Evolutionary conservation across 1,284 basidiomycete genomes (phyloP), one percentile per base, ranked within the genome.

Genomic region (Trametes sp.): DNA sequence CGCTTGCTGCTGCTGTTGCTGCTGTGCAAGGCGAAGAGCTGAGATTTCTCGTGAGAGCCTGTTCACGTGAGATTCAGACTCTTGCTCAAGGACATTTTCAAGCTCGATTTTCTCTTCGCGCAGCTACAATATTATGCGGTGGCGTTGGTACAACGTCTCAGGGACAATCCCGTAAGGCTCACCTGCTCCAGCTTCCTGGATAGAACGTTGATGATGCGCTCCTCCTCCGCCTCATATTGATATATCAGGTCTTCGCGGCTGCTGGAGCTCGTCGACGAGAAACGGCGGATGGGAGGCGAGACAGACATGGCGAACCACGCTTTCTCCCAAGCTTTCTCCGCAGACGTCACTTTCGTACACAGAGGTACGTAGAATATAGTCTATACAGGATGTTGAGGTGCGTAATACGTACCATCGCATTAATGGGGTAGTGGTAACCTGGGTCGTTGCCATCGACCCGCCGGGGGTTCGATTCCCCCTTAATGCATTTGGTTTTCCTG

Each of bases 151-250:
- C n/a, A 61, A 31, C 24, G n/a, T 11, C 38, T 14, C 36, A 33
- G 23, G 54, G 8, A 45, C 31, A 33, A 11, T 41, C 21, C 26
- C 60, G 41, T 57, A 55, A 48, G 46, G 53, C 84, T 59, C 58
- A 90, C 92, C 87, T 89, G 83, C 78, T 93, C 92, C 59, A 93
- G 80, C 73, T 92, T 93, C 66, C 89, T 81, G 42, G 88, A 93
- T 62, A 93, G 78, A 11, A 90, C 81, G 68, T 93, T 93, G 64
- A 92, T 90, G 61, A 94, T 92, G 46, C 92, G 85, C 73, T 94
- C 92, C 75, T 94, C 92, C 76, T 94, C 92, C 6, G 92, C 93
- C 70, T 94, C 92, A 73, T 92, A 93, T 16, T 89, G 89, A 75
- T 93, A 92, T 71, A 94, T 93, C 71, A 94, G 81, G 57, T 85